phyloP scores from a whole-genome alignment of 2,329 filamentous ascomycete species.

The Fusarium luffae region DNA sequence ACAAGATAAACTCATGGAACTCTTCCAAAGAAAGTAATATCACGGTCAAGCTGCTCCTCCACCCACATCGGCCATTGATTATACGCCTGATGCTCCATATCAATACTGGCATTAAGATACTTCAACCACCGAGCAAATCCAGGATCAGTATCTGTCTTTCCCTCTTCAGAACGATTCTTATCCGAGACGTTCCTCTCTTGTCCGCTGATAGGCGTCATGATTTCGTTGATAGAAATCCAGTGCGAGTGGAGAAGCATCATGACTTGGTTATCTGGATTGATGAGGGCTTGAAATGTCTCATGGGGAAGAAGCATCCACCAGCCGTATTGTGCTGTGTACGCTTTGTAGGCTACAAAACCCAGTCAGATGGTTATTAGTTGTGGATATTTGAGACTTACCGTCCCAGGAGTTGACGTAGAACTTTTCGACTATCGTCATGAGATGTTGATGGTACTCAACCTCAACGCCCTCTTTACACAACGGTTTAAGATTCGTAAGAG shows the following conservation, averaged over 20 bases:
- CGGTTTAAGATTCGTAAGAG: constrained; percentile 56
- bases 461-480: constrained; percentile 59
- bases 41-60: constrained; percentile 59
- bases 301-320: constrained; percentile 71
- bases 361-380: constrained; percentile 3
- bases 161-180: constrained; percentile 45
- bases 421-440: constrained; percentile 61
- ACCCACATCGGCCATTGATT: constrained; percentile 68
- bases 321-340: constrained; percentile 61
- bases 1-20: background rate
- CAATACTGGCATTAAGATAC: constrained; percentile 61
- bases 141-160: constrained; percentile 48
- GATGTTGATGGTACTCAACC: constrained; percentile 57
- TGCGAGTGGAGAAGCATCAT: constrained; percentile 62
- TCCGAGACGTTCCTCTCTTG: constrained; percentile 52
- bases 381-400: constrained; percentile 52
- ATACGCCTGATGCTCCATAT: constrained; percentile 56
- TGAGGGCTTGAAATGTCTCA: constrained; percentile 60
- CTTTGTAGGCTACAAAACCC: constrained; percentile 57
- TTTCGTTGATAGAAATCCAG: constrained; percentile 66
- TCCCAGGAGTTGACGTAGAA: constrained; percentile 64
- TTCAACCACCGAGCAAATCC: constrained; percentile 63
- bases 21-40: constrained; percentile 59
- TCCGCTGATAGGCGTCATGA: constrained; percentile 62
- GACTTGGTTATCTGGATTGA: constrained; percentile 59